A percentile compares a stretch with the other conserved stretches of the same genome.
phyloP scores from a whole-genome alignment of 139 green algal species.

The Gonium pectorale region DNA sequence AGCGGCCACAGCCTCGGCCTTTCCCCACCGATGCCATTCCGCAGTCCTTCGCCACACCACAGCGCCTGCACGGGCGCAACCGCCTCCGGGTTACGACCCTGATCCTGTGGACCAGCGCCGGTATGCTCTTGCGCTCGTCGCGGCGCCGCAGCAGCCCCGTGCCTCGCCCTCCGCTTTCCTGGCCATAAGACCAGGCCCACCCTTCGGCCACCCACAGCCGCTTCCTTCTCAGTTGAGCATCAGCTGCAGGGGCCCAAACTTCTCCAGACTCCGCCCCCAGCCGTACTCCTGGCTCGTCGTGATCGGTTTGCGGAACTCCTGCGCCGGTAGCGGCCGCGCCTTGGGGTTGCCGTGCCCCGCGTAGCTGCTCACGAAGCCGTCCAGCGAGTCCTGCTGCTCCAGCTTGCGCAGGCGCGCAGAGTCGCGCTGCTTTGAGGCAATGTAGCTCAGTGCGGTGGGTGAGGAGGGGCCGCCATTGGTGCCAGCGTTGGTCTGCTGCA shows the following conservation, averaged over 20 bases:
- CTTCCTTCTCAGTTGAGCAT: not conserved
- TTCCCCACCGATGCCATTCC: too few relatives aligned
- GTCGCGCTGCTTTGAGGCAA: slow-evolving; percentile 14
- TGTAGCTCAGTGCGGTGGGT: not conserved
- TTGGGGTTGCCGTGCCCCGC: not conserved
- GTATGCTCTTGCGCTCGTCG: too few relatives aligned
- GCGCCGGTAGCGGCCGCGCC: not conserved
- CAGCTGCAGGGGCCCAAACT: slow-evolving; percentile 23
- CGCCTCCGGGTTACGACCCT: too few relatives aligned
- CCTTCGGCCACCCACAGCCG: not conserved
- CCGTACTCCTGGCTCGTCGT: slow-evolving; percentile 17
- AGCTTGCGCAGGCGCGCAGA: not conserved
- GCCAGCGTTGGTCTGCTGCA: slow-evolving; percentile 9
- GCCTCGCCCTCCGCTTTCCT: too few relatives aligned
- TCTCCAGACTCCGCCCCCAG: slow-evolving; percentile 34
- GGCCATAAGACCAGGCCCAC: too few relatives aligned
- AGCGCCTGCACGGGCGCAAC: too few relatives aligned
- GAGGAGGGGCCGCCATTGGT: not conserved
- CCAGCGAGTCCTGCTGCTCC: not conserved
- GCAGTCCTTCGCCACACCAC: too few relatives aligned
- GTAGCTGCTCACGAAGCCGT: slow-evolving; percentile 33
- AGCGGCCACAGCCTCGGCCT: too few relatives aligned
- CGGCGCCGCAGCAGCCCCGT: too few relatives aligned
- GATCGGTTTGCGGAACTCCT: slow-evolving; percentile 25
- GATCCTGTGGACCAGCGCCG: too few relatives aligned